These are phyloP conservation scores for Coniochaeta sp. DNA, from an alignment of 2,329 filamentous ascomycete species.

Conservation along the genomic window DNA sequence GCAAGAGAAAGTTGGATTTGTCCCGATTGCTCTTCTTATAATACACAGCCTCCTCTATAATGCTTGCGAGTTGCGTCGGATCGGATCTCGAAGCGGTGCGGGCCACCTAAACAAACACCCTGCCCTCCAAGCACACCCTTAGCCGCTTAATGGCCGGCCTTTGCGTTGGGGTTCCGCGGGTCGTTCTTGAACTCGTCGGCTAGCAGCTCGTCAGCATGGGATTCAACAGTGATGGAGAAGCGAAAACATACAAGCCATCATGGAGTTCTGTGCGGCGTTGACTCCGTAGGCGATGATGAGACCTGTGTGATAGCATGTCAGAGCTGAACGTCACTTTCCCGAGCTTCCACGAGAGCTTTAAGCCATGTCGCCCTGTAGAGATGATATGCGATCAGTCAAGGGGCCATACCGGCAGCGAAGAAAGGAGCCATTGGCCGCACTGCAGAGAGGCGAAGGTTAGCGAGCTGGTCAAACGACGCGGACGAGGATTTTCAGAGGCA, in stretches of 20 bases:
- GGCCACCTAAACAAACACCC: conserved; percentile 9
- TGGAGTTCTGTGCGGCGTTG: conserved; percentile 71
- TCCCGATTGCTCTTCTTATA: background rate
- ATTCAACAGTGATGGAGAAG: background rate
- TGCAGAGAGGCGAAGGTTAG: conserved; percentile 34
- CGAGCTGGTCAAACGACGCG: conserved; percentile 5
- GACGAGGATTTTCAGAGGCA: conserved; percentile 14
- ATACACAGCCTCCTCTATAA: conserved; percentile 27
- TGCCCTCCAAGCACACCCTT: background rate
- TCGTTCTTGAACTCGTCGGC: conserved; percentile 97
- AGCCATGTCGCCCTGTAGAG: background rate
- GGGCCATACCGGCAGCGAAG: conserved; percentile 80
- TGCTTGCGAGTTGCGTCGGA: background rate
- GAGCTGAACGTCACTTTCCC: conserved; percentile 12
- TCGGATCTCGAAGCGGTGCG: background rate
- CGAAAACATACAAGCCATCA: conserved; percentile 62
- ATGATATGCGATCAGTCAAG: background rate
- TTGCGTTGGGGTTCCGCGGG: conserved; percentile 71
- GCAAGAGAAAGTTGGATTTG: background rate
- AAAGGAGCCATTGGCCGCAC: conserved; percentile 90
- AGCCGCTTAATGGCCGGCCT: conserved; percentile 33
- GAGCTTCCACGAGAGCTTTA: background rate
- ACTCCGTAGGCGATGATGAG: conserved; percentile 83
- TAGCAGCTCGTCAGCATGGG: conserved; percentile 27
- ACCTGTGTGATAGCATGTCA: conserved; percentile 41